Evolutionary conservation across 495 filamentous ascomycete genomes (phyloP).

Genomic region (Podospora appendiculata): DNA sequence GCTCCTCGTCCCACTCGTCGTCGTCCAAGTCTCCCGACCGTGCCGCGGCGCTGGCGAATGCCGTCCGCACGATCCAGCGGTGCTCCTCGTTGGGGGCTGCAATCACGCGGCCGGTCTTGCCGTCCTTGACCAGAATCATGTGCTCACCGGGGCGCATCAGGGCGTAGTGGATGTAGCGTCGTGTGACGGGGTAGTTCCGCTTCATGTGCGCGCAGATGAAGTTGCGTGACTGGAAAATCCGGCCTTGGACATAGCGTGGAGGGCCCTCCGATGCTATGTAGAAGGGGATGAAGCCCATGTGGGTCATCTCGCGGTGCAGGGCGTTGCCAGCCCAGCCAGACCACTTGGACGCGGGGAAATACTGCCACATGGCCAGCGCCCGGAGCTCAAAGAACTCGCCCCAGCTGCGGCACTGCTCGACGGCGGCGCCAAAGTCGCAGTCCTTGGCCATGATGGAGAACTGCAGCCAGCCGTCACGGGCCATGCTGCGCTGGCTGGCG

Average conservation of each 20-base stretch:
- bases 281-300: conserved; percentile 40
- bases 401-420: conserved; percentile 47
- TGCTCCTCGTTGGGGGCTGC: conserved; percentile 33
- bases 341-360: conserved; percentile 43
- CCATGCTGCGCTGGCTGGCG: conserved; percentile 43
- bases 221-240: conserved; percentile 33
- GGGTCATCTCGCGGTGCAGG: conserved; percentile 29
- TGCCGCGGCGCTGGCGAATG: not conserved
- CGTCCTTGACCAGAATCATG: conserved; percentile 39
- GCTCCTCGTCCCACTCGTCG: conserved; percentile 27
- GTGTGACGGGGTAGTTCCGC: conserved; percentile 39
- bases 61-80: conserved; percentile 32
- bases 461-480: conserved; percentile 45
- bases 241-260: too few species aligned
- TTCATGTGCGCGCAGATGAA: conserved; percentile 44
- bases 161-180: conserved; percentile 43
- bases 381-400: conserved; percentile 46
- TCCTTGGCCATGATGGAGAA: conserved; percentile 48
- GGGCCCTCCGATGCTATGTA: conserved; percentile 19
- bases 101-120: conserved; percentile 39
- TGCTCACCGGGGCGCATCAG: conserved; percentile 34
- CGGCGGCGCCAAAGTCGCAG: conserved; percentile 36
- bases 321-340: conserved; percentile 30
- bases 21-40: not conserved
- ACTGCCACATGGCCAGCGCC: conserved; percentile 38